Evolutionary conservation across 345 rosid genomes (phyloP).

Genomic region (Eucalyptus regnans): DNA sequence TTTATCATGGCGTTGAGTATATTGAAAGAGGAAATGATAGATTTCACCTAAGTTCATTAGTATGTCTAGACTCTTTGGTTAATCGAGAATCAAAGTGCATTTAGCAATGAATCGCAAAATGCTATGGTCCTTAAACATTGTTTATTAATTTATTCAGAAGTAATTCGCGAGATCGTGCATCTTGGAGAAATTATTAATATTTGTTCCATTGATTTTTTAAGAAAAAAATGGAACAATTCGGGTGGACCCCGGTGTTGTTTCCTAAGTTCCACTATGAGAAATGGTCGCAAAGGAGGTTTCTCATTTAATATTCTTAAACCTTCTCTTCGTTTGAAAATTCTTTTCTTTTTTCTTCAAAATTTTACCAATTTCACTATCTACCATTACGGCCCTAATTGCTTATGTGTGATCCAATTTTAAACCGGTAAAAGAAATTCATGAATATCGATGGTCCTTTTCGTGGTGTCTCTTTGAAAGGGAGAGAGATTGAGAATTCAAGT

Average conservation of each 20-base stretch:
- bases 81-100: background rate
- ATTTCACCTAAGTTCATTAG: background rate
- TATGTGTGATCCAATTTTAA: background rate
- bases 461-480: background rate
- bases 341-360: background rate
- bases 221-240: no score
- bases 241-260: background rate
- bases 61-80: background rate
- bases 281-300: background rate
- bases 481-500: background rate
- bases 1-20: rapidly evolving
- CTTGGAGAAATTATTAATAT: rapidly evolving
- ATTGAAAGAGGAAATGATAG: no score
- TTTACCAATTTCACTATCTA: background rate
- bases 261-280: background rate
- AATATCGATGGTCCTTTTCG: background rate
- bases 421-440: background rate
- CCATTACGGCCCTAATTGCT: background rate
- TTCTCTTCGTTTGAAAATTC: background rate
- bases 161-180: background rate
- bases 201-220: no score
- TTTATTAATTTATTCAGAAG: background rate
- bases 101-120: background rate
- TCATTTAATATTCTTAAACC: background rate
- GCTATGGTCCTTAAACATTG: background rate